A percentile compares a stretch with the other conserved stretches of the same genome.
These are phyloP conservation scores for Thozetella sp. DNA, from an alignment of 495 filamentous ascomycete species.

Conservation along the genomic window DNA sequence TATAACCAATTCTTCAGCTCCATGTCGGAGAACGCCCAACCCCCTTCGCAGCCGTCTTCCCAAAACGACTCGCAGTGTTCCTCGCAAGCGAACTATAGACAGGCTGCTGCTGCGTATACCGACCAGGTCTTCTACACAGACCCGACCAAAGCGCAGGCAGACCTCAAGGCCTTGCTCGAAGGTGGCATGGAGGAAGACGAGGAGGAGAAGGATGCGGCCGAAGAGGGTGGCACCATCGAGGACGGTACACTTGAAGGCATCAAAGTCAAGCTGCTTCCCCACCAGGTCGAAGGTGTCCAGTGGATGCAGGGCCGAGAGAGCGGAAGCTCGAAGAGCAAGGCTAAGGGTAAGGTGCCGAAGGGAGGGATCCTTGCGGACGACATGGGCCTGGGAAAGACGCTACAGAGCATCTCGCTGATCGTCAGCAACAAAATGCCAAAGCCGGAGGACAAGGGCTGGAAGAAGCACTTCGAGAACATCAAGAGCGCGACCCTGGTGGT, in stretches of 20 bases:
- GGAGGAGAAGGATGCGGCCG: constrained; percentile 43
- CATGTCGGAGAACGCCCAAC: constrained; percentile 24
- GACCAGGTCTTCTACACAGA: constrained; percentile 76
- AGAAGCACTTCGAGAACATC: constrained; percentile 61
- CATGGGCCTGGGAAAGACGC: constrained; percentile 85
- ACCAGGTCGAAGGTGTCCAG: constrained; percentile 87
- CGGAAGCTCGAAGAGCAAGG: constrained; percentile 66
- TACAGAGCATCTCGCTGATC: constrained; percentile 81
- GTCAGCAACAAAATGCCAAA: constrained; percentile 77
- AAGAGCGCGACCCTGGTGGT: constrained; percentile 87
- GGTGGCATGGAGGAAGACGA: constrained; percentile 84
- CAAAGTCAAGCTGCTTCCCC: constrained; percentile 83
- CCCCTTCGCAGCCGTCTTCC: constrained; percentile 9
- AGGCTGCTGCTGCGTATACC: constrained; percentile 32
- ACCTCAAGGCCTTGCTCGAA: constrained; percentile 85
- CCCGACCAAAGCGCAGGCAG: constrained; percentile 73
- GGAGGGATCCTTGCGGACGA: constrained; percentile 88
- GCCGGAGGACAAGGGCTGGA: constrained; percentile 47
- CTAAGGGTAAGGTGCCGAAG: constrained; percentile 71
- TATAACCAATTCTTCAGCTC: constrained; percentile 38
- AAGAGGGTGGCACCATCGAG: constrained; percentile 18
- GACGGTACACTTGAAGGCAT: constrained; percentile 64
- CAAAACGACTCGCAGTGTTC: constrained; percentile 7
- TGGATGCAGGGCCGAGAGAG: constrained; percentile 94
- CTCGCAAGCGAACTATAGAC: constrained; percentile 18